These are phyloP conservation scores for Aspergillus avenaceus DNA, from an alignment of 495 filamentous ascomycete genomes.

Conservation along the genomic window DNA sequence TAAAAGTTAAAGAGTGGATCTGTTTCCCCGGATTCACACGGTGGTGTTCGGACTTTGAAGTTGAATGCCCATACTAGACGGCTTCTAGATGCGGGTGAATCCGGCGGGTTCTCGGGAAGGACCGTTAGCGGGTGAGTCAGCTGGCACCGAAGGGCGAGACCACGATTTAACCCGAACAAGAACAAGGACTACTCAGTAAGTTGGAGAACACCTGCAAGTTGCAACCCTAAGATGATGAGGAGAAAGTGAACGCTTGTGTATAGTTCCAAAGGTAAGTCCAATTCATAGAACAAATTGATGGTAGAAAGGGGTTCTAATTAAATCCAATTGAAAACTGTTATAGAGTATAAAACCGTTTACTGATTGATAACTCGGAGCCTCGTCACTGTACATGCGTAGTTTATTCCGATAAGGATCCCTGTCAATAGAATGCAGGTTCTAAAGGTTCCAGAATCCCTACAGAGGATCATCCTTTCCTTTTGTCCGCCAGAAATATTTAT, in stretches of 20 bases:
- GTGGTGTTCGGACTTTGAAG: neutral
- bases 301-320: too few species aligned
- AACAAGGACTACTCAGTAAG: neutral
- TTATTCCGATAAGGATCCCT: neutral
- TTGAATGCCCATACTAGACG: too few species aligned
- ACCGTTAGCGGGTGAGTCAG: slow-evolving; percentile 16
- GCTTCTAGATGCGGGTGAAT: slow-evolving; percentile 19
- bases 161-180: too few species aligned
- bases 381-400: too few species aligned
- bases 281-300: too few species aligned
- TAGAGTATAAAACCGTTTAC: too few species aligned
- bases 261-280: too few species aligned
- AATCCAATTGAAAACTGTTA: too few species aligned
- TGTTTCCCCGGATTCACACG: neutral
- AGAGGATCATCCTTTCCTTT: neutral
- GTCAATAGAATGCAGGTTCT: neutral
- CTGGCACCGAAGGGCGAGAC: neutral
- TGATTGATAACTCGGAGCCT: neutral
- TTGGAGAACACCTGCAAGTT: neutral
- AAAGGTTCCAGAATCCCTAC: neutral
- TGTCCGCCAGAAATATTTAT: too few species aligned
- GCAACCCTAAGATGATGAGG: neutral
- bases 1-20: neutral
- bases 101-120: slow-evolving; percentile 17
- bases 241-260: neutral